Evolutionary conservation across 2,329 filamentous ascomycete species (phyloP).

Genomic region (Thelonectria rubi): DNA sequence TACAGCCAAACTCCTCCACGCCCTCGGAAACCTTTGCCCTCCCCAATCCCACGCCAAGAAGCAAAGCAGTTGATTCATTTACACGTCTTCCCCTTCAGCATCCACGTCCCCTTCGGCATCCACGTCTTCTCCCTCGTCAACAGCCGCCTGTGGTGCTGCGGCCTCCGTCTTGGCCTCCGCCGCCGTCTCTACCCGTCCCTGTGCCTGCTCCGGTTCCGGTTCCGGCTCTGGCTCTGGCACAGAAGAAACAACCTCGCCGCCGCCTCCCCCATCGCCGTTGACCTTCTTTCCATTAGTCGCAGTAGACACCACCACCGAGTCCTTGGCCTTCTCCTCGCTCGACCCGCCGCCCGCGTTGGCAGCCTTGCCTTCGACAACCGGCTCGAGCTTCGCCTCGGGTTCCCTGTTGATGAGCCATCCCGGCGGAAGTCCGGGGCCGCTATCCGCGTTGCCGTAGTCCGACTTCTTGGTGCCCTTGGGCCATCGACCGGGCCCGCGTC

Average conservation of each 20-base stretch:
- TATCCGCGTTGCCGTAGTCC: constrained; percentile 73
- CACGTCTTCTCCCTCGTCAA: constrained; percentile 42
- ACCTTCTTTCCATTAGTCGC: constrained; percentile 32
- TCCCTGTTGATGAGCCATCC: constrained; percentile 57
- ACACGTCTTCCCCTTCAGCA: constrained; percentile 49
- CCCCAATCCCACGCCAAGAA: constrained; percentile 18
- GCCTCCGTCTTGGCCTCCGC: no score
- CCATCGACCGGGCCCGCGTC: constrained; percentile 71
- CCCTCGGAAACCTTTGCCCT: background rate
- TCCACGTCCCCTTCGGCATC: constrained; percentile 50
- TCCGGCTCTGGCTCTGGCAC: constrained; percentile 24
- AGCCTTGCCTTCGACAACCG: constrained; percentile 30
- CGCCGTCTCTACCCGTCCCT: background rate
- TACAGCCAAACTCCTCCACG: constrained; percentile 23
- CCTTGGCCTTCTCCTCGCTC: constrained; percentile 42
- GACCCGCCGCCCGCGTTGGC: constrained; percentile 23
- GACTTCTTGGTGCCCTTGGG: constrained; percentile 75
- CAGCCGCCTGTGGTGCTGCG: constrained; percentile 12
- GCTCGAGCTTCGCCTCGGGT: constrained; percentile 21
- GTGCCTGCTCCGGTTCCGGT: background rate
- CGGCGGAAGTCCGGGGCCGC: constrained; percentile 70
- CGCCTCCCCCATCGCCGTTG: constrained; percentile 33
- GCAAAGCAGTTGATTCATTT: constrained; percentile 21
- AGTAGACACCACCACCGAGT: constrained; percentile 47
- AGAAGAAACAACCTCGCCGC: constrained; percentile 23